A percentile compares a stretch with the other conserved stretches of the same genome.
These are phyloP conservation scores for Aspergillus sp. DNA, from an alignment of 2,329 filamentous ascomycete species.

Conservation along the genomic window DNA sequence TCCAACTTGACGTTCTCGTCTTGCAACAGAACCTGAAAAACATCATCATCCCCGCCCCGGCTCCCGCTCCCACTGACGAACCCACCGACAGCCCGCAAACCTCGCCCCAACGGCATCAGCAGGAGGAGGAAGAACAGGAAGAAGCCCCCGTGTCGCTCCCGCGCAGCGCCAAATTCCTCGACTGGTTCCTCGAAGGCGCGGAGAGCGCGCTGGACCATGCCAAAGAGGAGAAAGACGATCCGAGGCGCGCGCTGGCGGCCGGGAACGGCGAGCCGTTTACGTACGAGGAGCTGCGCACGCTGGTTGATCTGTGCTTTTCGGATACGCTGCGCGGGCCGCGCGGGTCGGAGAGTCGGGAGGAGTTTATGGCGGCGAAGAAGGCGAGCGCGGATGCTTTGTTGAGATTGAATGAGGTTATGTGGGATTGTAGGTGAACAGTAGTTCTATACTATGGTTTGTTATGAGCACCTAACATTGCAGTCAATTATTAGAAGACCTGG, in stretches of 20 bases:
- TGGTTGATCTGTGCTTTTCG: constrained; percentile 39
- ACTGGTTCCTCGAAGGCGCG: constrained; percentile 40
- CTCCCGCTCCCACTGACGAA: constrained; percentile 6
- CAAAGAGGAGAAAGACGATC: constrained; percentile 36
- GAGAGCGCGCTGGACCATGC: constrained; percentile 37
- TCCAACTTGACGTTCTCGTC: constrained; percentile 90
- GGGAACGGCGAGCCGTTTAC: constrained; percentile 35
- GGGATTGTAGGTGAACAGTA: constrained; percentile 31
- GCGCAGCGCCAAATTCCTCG: constrained; percentile 37
- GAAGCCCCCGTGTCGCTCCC: constrained; percentile 34
- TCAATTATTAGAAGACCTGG: too few relatives aligned
- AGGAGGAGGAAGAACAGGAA: too few relatives aligned
- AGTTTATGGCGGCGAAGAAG: constrained; percentile 38
- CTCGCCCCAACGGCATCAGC: too few relatives aligned
- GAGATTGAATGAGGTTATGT: constrained; percentile 39
- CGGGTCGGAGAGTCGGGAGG: constrained; percentile 35
- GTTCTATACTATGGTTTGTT: too few relatives aligned
- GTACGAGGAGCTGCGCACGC: constrained; percentile 37
- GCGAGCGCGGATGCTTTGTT: constrained; percentile 36
- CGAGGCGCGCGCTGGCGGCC: constrained; percentile 22
- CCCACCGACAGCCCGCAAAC: constrained; percentile 5
- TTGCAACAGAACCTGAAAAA: constrained; percentile 96
- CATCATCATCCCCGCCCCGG: constrained; percentile 48
- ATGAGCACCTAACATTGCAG: too few relatives aligned
- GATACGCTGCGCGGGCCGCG: constrained; percentile 34